Conservation (phyloP, 805 yeast genomes). For the Barnettozyma wickerhamii region DNA sequence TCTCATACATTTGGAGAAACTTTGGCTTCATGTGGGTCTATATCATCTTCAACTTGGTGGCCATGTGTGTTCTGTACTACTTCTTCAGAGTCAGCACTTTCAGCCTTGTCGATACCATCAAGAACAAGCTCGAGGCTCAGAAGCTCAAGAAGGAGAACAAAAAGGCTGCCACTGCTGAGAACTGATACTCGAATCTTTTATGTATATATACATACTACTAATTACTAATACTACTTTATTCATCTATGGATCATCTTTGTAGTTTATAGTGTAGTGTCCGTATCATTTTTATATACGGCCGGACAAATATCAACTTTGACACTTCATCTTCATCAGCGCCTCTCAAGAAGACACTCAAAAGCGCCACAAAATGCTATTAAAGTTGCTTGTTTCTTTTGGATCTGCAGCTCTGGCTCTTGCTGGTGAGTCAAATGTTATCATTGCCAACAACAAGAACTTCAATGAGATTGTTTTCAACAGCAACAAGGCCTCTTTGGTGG, state of each 20-base stretch:
- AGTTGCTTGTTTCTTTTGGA: constrained; percentile 1
- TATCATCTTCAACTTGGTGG: constrained; percentile 30
- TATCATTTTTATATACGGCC: too few species aligned
- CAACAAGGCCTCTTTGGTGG: constrained; percentile 70
- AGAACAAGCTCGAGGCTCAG: neutral
- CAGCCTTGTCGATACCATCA: neutral
- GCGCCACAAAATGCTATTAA: constrained; percentile 3
- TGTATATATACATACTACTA: too few species aligned
- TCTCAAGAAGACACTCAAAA: too few species aligned
- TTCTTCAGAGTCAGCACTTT: constrained; percentile 11
- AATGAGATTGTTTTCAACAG: constrained; percentile 53
- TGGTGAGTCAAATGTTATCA: constrained; percentile 30
- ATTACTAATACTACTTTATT: too few species aligned
- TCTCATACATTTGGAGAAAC: constrained; percentile 57
- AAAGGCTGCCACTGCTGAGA: neutral
- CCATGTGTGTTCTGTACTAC: constrained; percentile 27
- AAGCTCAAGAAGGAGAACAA: constrained; percentile 4
- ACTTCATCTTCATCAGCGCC: too few species aligned
- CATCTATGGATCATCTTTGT: too few species aligned
- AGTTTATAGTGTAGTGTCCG: too few species aligned
- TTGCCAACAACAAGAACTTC: constrained; percentile 46
- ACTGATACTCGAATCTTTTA: neutral
- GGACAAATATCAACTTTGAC: too few species aligned
- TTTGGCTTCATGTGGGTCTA: constrained; percentile 59
- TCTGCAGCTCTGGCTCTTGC: neutral